Evolutionary conservation across 2,329 filamentous ascomycete genomes (phyloP), one percentile per base, ranked within the genome.

Genomic region (Lachnellula cervina): DNA sequence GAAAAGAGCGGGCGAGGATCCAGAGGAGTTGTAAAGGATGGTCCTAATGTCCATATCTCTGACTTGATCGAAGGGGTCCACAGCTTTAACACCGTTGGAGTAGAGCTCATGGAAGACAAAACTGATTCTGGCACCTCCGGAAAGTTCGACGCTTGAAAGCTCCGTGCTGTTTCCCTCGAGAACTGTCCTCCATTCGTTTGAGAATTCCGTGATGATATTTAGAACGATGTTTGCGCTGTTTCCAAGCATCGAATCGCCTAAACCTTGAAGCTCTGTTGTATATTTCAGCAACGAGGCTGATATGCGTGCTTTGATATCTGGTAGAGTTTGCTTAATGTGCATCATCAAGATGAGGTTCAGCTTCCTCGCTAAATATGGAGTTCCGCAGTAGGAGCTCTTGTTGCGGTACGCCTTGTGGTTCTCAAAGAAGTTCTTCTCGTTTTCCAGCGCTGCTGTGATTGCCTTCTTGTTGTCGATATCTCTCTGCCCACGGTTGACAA

Each of bases 61-160:
- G 73, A 97, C 91, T 62, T 92, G 82, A 67, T 99, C 94, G 71
- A 99, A 99, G 37, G 94, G 94, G 73, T 99, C 95, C 44, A 99
- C 87, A 1, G 94, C 92, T 80, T 97, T 97, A 71, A 99, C 83
- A 76, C 94, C 94, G 71, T 97, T 97, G 55, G 91, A 87, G 76
- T 99, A 99, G 16, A 99, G 81, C 73, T 99, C 94, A 75, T 99
- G 94, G 82, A 97, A 99, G 46, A 99, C 94, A 70, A 99, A 99
- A 71, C 91, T 96, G 72, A 99, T 99, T 83, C 94, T 88, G 52
- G 94, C 94, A 77, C 94, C 94, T 61, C 94, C 94, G 5, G 94
- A 97, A 59, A 99, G 80, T 73, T 99, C 94, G 1, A 89, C 83
- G 74, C 90, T 96, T 23, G 94, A 97, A 4, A 99, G 80, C 73